Percentiles rank a stretch among this genome's conserved stretches.
Conservation (phyloP, 441 rosid genomes). For the Pelargonium fulgidum region DNA sequence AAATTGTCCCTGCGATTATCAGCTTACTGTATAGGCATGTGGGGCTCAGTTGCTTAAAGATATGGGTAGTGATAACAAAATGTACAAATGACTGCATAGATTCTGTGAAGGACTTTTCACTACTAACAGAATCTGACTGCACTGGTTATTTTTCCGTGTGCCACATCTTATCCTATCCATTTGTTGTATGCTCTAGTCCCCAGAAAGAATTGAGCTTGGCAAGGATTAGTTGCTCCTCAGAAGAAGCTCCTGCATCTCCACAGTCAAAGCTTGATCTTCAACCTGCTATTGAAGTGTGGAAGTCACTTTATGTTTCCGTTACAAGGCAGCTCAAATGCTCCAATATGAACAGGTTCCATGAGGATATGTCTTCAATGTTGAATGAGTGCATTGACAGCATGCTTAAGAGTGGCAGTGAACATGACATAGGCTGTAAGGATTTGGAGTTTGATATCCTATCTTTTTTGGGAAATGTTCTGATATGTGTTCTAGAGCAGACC, state of each 20-base stretch:
- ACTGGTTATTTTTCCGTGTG: slow-evolving; percentile 20
- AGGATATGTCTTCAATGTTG: slow-evolving; percentile 29
- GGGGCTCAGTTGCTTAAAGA: slow-evolving; percentile 22
- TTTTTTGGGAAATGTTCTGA: slow-evolving; percentile 31
- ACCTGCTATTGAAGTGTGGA: slow-evolving; percentile 37
- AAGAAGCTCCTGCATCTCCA: slow-evolving; percentile 20
- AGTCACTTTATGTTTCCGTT: slow-evolving; percentile 34
- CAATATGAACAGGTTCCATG: slow-evolving; percentile 23
- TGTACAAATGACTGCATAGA: slow-evolving; percentile 32
- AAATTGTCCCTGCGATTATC: slow-evolving; percentile 27
- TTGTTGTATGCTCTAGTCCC: slow-evolving; percentile 25
- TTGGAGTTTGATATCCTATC: slow-evolving; percentile 20
- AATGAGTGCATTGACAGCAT: slow-evolving; percentile 27
- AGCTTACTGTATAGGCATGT: slow-evolving; percentile 30
- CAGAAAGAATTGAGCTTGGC: slow-evolving; percentile 11
- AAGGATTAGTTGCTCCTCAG: slow-evolving; percentile 20
- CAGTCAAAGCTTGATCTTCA: slow-evolving; percentile 27
- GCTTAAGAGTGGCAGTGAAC: slow-evolving; percentile 18
- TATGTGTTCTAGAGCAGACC: slow-evolving; percentile 29
- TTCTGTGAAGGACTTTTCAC: slow-evolving; percentile 25
- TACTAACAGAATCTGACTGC: slow-evolving; percentile 19
- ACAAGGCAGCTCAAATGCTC: slow-evolving; percentile 13
- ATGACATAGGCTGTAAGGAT: slow-evolving; percentile 23
- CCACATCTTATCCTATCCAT: slow-evolving; percentile 44
- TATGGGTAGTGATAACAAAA: slow-evolving; percentile 39